Evolutionary conservation across 2,329 filamentous ascomycete species (phyloP), one percentile per base, ranked within the genome.

Genomic region (Lecanicillium sp.): DNA sequence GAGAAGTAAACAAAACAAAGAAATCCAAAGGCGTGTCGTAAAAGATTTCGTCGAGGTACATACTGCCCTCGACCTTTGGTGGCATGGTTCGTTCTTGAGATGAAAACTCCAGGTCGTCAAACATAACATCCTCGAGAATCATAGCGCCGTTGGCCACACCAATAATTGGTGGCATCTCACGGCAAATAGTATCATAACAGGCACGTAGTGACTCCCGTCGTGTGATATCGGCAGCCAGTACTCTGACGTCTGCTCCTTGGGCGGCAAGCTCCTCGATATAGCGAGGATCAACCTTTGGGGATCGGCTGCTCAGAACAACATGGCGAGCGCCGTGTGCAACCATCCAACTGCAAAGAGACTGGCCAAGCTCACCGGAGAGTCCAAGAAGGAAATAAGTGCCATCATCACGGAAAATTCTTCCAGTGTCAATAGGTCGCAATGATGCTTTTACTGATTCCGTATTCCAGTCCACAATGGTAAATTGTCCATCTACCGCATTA

Each of bases 101-200:
- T 4, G 11, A 16, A 19, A 16, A 38, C 15, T 30, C 15, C 2
- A 38, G 9, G 20, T 38, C 27, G n/a, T 38, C 29, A 19, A 38
- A 38, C 12, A 38, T 15, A 4, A 15, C n/a, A 29, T 38, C 35
- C 18, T 38, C 35, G 3, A 38, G 30, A 9, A 38, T 17, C 37
- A 38, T 38, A 4, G 37, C 37, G 6, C 37, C 37, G 28, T 38
- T 38, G 14, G 30, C 29, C 3, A 38, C 37, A 17, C 37, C 37
- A 19, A 29, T 19, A 18, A 38, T 16, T 9, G 37, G 29, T 11
- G 37, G 37, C 29, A 38, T 33, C 2, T 33, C 20, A 5, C 16
- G 11, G 8, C 20, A n/a, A 9, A 38, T 25, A 9, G n/a, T 17
- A 22, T 28, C 29, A 15, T 38, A 33, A 16, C 16, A 9, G 4